Evolutionary conservation across 192 early-diverging fungal genomes (phyloP).

Genomic region (Coemansia javaensis): DNA sequence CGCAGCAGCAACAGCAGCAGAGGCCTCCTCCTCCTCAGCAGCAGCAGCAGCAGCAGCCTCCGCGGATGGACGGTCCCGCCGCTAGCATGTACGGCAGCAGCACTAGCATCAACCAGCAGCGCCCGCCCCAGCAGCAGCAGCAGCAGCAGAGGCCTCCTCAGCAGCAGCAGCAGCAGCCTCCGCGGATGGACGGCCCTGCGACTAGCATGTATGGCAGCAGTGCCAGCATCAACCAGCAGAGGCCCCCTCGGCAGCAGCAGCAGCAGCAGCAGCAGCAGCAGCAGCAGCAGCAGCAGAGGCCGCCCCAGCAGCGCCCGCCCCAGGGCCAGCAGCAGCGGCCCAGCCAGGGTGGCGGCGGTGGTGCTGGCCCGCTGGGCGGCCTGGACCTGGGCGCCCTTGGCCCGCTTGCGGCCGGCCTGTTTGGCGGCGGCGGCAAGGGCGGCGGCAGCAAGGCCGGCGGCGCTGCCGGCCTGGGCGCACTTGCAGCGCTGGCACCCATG

Average conservation of each 20-base stretch:
- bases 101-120: background rate
- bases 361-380: slow-evolving; percentile 22
- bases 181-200: no score
- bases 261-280: background rate
- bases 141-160: background rate
- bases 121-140: slow-evolving; percentile 1
- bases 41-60: no score
- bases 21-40: no score
- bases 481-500: slow-evolving; percentile 36
- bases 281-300: background rate
- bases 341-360: slow-evolving; percentile 9
- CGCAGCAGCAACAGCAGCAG: background rate
- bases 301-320: background rate
- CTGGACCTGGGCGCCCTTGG: slow-evolving; percentile 38
- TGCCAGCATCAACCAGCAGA: slow-evolving; percentile 1
- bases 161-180: no score
- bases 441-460: slow-evolving; percentile 10
- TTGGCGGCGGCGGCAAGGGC: slow-evolving; percentile 27
- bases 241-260: background rate
- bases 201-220: no score
- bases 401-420: slow-evolving; percentile 23
- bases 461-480: slow-evolving; percentile 33
- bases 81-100: no score
- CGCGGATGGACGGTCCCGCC: no score
- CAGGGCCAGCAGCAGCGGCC: slow-evolving; percentile 2